Base-by-base conservation (phyloP, 1,139 yeast genomes). In the Tardiomyces blankii region DNA sequence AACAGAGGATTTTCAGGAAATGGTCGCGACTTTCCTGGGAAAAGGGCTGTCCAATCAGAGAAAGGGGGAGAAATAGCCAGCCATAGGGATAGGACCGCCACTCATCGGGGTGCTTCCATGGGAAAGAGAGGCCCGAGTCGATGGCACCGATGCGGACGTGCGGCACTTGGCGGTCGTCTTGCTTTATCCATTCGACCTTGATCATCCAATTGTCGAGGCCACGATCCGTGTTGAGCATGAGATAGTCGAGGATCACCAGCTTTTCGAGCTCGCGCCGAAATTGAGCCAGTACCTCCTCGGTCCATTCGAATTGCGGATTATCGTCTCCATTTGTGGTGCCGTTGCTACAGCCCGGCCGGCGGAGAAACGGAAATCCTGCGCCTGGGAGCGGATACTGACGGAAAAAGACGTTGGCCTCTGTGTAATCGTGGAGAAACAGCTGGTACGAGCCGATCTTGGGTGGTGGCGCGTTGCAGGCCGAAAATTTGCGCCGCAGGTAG, bases 91-190 rank as follows among this genome's bases (percentile, higher is more conserved):
- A 82, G 1, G 86, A 79, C 46, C 91, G 65, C 88, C 89, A 82
- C 56, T 81, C 88, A 59, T 82, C 85, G 0, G 91, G 91, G 53
- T 81, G 86, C 55, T 82, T 82, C 89, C 89, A 82, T 3, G 91
- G 91, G 54, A 80, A 82, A 0, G 89, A 74, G 28, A 82, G 66
- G 0, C 89, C 89, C 2, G 86, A 80, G 56, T 82, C 91, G 44
- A 82, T 82, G 0, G 91, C 91, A 2, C 87, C 88, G 18, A 82
- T 69, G 44, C 66, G 70, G n/a, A 82, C 52, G 0, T 49, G 50
- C 0, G 83, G 82, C 25, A 52, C 53, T 33, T 53, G 57, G 12
- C 42, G 49, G 3, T 48, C 46, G 3, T 45, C 55, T 11, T 45
- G 40, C 13, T 61, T 48, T 13, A 54, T 59, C 82, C 82, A 78